These are phyloP conservation scores for Coemansia sp. DNA, from an alignment of 192 early-diverging fungal genomes.

Conservation along the genomic window DNA sequence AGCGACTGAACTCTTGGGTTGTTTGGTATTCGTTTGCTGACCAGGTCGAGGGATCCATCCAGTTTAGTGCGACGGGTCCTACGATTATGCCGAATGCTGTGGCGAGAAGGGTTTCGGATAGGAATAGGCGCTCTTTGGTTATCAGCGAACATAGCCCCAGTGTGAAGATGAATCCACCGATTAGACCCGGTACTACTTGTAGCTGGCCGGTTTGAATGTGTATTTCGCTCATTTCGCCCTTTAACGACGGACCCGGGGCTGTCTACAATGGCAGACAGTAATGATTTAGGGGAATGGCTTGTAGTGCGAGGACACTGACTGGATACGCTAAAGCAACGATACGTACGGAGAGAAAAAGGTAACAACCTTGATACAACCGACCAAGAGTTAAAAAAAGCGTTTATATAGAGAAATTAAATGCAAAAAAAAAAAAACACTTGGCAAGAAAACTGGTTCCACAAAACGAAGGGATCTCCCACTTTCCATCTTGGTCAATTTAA, in stretches of 20 bases:
- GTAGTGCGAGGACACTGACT: too few species aligned
- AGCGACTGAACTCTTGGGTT: conserved; percentile 69
- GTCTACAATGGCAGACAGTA: too few species aligned
- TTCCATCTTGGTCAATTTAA: not conserved
- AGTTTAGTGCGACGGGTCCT: conserved; percentile 69
- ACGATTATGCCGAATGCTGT: conserved; percentile 81
- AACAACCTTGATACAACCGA: too few species aligned
- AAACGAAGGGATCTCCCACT: not conserved
- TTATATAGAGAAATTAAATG: too few species aligned
- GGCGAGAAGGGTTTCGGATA: conserved; percentile 80
- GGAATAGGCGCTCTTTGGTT: conserved; percentile 66
- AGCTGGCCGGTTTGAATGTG: conserved; percentile 26
- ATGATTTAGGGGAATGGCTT: too few species aligned
- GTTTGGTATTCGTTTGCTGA: conserved; percentile 53
- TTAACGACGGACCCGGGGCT: not conserved
- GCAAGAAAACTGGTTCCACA: not conserved
- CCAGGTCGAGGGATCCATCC: conserved; percentile 68
- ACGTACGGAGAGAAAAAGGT: too few species aligned
- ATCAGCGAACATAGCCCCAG: conserved; percentile 66
- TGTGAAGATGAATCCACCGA: conserved; percentile 71
- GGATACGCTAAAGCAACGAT: too few species aligned
- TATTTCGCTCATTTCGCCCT: conserved; percentile 35
- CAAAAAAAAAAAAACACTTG: not conserved
- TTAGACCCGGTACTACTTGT: conserved; percentile 51
- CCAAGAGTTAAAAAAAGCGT: too few species aligned